Base-by-base conservation (phyloP, 306 rosid species). In the Bauhinia variegata region DNA sequence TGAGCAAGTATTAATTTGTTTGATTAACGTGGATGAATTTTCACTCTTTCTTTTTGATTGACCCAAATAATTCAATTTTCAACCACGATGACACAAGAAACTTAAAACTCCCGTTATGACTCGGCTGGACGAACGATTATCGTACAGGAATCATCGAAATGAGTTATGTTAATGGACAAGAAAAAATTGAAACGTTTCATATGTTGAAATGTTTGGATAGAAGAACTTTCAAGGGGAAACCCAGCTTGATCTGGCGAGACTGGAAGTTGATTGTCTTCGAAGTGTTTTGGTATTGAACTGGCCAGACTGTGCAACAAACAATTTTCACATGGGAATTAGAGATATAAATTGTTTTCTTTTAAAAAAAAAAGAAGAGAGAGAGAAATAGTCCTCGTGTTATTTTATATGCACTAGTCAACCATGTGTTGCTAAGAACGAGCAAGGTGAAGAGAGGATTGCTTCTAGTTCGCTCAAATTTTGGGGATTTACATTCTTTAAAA, bases 331-430 rank as follows among this genome's bases (percentile, higher is more conserved):
- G n/a, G n/a, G n/a, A n/a, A n/a, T n/a, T n/a, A n/a, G n/a, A n/a
- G n/a, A n/a, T n/a, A n/a, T n/a, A n/a, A n/a, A n/a, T n/a, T n/a
- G n/a, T n/a, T n/a, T n/a, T n/a, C n/a, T n/a, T n/a, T n/a, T n/a
- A n/a, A n/a, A 30, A 5, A 7, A 23, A 23, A 44, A 64, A 11
- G 32, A 15, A 6, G 5, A n/a, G 3, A 42, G 36, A 34, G 7
- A 34, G 38, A 7, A 34, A 34, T 3, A 3, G 7, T 17, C 65
- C 44, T 54, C 43, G 3, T 62, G 11, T 3, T 41, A 41, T 5
- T 2, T 63, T 44, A 8, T 43, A 61, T 55, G 52, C 10, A 11
- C 28, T 17, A 28, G 16, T 63, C 57, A 63, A 63, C 8, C 61
- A 10, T 42, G 28, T 19, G 9, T 33, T 49, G 28, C 58, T 13